Base-by-base conservation (phyloP, 768 basidiomycete genomes). In the Phallus indusiatus region DNA sequence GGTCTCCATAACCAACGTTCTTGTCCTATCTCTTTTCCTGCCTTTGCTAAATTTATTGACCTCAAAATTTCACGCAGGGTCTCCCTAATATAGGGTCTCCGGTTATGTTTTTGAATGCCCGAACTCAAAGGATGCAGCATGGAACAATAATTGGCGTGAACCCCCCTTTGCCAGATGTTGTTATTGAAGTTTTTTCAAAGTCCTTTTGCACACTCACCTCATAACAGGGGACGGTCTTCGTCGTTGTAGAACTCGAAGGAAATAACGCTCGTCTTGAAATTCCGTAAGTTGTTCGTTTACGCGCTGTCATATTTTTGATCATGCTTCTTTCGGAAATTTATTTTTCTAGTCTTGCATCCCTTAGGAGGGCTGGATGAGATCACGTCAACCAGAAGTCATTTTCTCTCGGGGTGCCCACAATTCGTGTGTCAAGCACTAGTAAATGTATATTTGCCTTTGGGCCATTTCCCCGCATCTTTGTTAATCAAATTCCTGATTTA, bases 81-180 rank as follows among this genome's bases (percentile, higher is more conserved):
- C 12, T 42, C 42, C 42, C 42, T n/a, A 11, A 42, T 42, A 11
- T 42, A 14, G 42, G 42, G n/a, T 14, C 42, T n/a, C 42, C 42
- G n/a, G 57, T 59, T 17, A 22, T 59, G 9, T 59, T 28, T 59
- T 17, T 51, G 17, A 59, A 59, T 51, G 57, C 57, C 21, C 49
- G 57, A 16, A 53, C 50, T 10, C 49, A 53, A 37, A 18, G n/a
- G 7, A 16, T 42, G 2, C 49, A 59, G 28, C 21, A n/a, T 33
- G 57, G 49, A 16, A 51, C 28, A 6, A 47, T 59, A n/a, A 20
- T 33, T 37, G 21, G 49, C 24, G n/a, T 59, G 12, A 59, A 59
- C 36, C 10, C 5, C 16, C 48, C 33, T 20, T 51, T 51, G 28
- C 49, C 57, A 8, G 50, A 59, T 52, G 57, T 52, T 37, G 17